phyloP scores from a whole-genome alignment of 768 basidiomycete species.

The Mycena galopus region DNA sequence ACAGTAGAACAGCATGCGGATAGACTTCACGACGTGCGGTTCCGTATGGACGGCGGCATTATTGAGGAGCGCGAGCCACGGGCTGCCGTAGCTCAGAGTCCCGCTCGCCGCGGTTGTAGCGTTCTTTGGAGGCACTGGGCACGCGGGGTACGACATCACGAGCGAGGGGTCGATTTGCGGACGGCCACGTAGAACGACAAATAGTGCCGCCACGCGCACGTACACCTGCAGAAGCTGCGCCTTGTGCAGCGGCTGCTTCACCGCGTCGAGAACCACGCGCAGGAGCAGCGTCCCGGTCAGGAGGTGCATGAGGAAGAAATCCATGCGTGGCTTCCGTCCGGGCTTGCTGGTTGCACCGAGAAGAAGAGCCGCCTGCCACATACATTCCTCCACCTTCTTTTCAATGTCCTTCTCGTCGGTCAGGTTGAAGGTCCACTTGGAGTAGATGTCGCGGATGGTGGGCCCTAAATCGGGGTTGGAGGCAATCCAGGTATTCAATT shows the following conservation, averaged over 20 bases:
- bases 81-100: constrained; percentile 39
- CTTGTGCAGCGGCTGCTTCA: constrained; percentile 52
- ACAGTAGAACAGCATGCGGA: constrained; percentile 61
- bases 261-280: constrained; percentile 52
- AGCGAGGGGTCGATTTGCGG: constrained; percentile 65
- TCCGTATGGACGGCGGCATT: constrained; percentile 62
- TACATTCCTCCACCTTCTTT: constrained; percentile 61
- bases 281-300: constrained; percentile 67
- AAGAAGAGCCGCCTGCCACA: constrained; percentile 64
- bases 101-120: background rate
- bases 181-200: constrained; percentile 59
- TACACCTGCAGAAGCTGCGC: constrained; percentile 59
- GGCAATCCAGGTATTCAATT: background rate
- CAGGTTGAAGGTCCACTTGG: constrained; percentile 17
- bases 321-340: constrained; percentile 63
- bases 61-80: constrained; percentile 63
- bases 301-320: constrained; percentile 73
- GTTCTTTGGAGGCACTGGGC: constrained; percentile 45
- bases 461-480: background rate
- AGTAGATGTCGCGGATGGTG: constrained; percentile 12
- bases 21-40: constrained; percentile 62
- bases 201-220: constrained; percentile 53
- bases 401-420: constrained; percentile 40
- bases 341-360: constrained; percentile 60
- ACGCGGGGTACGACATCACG: constrained; percentile 58